Conservation (phyloP, 192 early-diverging fungal species). For the Umbelopsis sp. region DNA sequence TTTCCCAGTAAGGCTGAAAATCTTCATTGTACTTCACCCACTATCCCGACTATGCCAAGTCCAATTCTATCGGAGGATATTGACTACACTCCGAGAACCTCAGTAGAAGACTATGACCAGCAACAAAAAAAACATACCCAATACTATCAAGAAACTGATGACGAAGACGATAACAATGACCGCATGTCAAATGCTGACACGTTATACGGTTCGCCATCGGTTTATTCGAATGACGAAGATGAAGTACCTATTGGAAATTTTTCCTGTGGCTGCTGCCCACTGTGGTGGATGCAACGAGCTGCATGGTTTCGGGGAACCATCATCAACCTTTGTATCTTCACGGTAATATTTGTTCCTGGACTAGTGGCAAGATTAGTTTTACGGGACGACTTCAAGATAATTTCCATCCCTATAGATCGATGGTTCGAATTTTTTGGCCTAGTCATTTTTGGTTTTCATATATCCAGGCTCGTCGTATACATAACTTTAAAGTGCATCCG, state of each 20-base stretch:
- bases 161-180: slow-evolving; percentile 7
- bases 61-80: slow-evolving; percentile 6
- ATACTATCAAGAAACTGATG: neutral
- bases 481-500: neutral
- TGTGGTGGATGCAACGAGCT: neutral
- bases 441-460: neutral
- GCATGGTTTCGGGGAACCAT: neutral
- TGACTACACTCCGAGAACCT: slow-evolving; percentile 20
- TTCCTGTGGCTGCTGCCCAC: slow-evolving; percentile 2
- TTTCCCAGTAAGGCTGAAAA: neutral
- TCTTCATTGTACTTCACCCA: neutral
- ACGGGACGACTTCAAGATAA: neutral
- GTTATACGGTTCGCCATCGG: slow-evolving; percentile 1
- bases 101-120: neutral
- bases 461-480: neutral
- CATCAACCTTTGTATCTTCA: neutral
- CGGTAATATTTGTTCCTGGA: neutral
- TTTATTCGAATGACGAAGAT: neutral
- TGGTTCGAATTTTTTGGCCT: slow-evolving; percentile 11
- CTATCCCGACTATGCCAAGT: neutral
- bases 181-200: slow-evolving; percentile 14
- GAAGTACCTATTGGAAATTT: neutral
- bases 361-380: neutral
- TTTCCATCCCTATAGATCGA: neutral
- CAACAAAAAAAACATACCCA: slow-evolving; percentile 1